Evolutionary conservation across 2,329 filamentous ascomycete genomes (phyloP).

Genomic region (Microdochium nivale): DNA sequence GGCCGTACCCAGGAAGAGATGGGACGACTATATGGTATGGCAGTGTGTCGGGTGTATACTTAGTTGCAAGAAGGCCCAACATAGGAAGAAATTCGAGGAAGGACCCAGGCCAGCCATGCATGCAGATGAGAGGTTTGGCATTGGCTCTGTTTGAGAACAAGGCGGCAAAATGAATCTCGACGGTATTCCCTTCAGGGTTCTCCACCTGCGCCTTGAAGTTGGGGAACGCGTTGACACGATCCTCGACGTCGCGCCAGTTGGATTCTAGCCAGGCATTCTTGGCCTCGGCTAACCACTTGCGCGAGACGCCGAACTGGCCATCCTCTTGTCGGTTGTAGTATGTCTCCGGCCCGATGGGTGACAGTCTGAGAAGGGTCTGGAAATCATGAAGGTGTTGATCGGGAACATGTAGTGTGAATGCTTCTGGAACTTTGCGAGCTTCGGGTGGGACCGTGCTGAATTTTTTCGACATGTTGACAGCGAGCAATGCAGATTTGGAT

Average conservation of each 20-base stretch:
- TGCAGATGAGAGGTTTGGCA: constrained; percentile 38
- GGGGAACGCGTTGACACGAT: constrained; percentile 34
- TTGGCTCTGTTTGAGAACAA: constrained; percentile 40
- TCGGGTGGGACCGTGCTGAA: neutral
- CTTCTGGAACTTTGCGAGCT: neutral
- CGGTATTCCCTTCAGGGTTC: constrained; percentile 17
- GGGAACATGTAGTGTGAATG: constrained; percentile 20
- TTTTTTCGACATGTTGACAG: neutral
- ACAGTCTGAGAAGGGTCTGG: constrained; percentile 33
- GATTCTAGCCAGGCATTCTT: constrained; percentile 28
- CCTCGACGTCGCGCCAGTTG: constrained; percentile 30
- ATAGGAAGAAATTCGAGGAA: constrained; percentile 47
- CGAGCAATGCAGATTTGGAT: neutral
- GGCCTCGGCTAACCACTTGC: constrained; percentile 34
- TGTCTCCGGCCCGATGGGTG: constrained; percentile 36
- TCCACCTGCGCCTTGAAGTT: constrained; percentile 33
- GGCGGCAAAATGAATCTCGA: constrained; percentile 41
- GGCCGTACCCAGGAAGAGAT: constrained; percentile 42
- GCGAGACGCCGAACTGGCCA: constrained; percentile 30
- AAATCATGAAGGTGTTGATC: constrained; percentile 35
- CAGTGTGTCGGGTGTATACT: constrained; percentile 37
- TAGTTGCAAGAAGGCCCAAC: constrained; percentile 31
- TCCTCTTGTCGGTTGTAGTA: constrained; percentile 39
- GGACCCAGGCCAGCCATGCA: constrained; percentile 47
- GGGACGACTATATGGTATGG: constrained; percentile 50